A percentile compares a stretch with the other conserved stretches of the same genome.
Conservation (phyloP, 2,329 filamentous ascomycete species). For the Fusarium nanum region DNA sequence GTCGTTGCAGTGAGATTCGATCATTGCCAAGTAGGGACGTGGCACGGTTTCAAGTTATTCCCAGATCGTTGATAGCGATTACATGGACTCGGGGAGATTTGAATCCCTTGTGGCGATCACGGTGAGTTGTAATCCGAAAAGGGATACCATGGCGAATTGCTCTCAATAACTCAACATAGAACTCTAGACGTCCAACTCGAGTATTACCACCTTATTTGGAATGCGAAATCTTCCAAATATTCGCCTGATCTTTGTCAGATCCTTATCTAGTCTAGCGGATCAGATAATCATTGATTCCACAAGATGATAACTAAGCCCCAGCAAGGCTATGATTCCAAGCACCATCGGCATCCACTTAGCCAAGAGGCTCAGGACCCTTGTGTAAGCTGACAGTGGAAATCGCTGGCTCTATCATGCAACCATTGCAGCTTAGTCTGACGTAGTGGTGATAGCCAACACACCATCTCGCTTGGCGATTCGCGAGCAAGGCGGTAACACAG, state of each 20-base stretch:
- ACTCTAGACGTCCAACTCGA: not conserved
- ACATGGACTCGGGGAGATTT: not conserved
- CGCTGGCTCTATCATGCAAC: not conserved
- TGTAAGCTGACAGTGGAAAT: slow-evolving; percentile 2
- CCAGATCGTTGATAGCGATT: not conserved
- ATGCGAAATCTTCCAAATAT: not conserved
- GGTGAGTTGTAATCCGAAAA: not conserved
- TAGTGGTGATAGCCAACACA: not conserved
- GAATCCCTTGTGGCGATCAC: not conserved
- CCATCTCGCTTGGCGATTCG: not conserved
- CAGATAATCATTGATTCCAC: not conserved
- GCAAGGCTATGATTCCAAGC: not conserved
- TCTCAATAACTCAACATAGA: not conserved
- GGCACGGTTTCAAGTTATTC: not conserved
- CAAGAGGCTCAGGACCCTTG: not conserved
- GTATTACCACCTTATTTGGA: not conserved
- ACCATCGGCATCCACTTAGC: not conserved
- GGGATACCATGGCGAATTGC: not conserved
- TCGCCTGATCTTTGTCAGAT: not conserved
- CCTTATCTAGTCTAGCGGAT: not conserved
- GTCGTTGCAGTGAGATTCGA: slow-evolving; percentile 9
- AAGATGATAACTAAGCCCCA: not conserved
- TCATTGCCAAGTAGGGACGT: not conserved
- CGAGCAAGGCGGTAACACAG: not conserved
- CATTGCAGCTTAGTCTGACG: not conserved